Conservation (phyloP, 2,329 filamentous ascomycete genomes). For the Claviceps sp. region DNA sequence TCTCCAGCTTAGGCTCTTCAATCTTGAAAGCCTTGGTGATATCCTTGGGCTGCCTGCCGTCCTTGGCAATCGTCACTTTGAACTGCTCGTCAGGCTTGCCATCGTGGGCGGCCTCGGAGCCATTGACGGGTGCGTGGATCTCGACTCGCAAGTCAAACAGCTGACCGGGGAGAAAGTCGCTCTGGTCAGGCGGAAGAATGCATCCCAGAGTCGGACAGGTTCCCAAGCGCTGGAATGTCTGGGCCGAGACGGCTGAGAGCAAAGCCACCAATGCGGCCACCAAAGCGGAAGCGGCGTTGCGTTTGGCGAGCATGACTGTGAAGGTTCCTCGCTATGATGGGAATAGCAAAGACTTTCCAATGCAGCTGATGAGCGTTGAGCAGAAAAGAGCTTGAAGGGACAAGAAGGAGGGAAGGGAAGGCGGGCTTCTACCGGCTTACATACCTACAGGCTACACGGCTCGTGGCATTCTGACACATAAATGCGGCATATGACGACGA, state of each 20-base stretch:
- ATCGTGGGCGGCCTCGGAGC: slow-evolving; percentile 60
- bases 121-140: slow-evolving; percentile 69
- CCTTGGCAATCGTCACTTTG: slow-evolving; percentile 59
- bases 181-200: slow-evolving; percentile 48
- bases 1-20: slow-evolving; percentile 59
- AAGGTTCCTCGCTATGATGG: not conserved
- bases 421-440: not conserved
- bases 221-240: slow-evolving; percentile 47
- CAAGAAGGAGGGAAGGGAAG: not conserved
- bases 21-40: slow-evolving; percentile 57
- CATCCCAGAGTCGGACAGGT: slow-evolving; percentile 46
- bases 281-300: slow-evolving; percentile 21
- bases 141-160: slow-evolving; percentile 75
- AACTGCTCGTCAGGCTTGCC: slow-evolving; percentile 61
- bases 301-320: slow-evolving; percentile 21
- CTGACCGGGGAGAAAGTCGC: slow-evolving; percentile 73
- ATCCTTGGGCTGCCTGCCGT: slow-evolving; percentile 36
- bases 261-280: slow-evolving; percentile 21
- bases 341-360: not conserved
- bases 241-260: slow-evolving; percentile 31
- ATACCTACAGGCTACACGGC: not conserved
- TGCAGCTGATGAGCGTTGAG: not conserved
- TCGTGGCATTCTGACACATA: not conserved
- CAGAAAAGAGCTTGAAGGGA: not conserved
- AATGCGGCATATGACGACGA: not conserved